Percentiles rank a stretch among this genome's conserved stretches.
Conservation (phyloP, 805 yeast genomes). For the Starmerella etchellsii region DNA sequence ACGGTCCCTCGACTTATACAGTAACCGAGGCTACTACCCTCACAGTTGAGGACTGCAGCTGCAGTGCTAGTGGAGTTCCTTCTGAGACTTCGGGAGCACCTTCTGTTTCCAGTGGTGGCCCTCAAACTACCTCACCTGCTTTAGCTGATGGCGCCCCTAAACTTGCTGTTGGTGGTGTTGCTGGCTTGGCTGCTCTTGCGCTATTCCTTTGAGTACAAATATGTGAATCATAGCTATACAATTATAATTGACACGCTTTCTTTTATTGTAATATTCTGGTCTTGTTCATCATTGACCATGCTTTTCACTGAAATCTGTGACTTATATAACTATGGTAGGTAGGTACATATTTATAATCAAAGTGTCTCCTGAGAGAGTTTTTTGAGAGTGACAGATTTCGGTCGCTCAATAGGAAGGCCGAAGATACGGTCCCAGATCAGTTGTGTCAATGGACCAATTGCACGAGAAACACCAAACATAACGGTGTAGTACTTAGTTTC, state of each 20-base stretch:
- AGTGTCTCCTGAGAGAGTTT: no score
- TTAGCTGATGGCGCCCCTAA: neutral
- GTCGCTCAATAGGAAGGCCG: slow-evolving; percentile 76
- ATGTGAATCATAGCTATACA: no score
- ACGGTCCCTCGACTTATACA: slow-evolving; percentile 18
- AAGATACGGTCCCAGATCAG: slow-evolving; percentile 72
- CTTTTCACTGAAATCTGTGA: no score
- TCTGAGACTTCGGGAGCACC: slow-evolving; percentile 51
- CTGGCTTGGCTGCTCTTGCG: neutral
- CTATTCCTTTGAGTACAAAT: neutral
- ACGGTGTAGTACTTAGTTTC: slow-evolving; percentile 78
- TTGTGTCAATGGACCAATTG: slow-evolving; percentile 76
- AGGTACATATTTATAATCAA: no score
- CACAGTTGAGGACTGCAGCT: slow-evolving; percentile 47
- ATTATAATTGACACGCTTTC: no score
- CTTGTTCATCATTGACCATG: no score
- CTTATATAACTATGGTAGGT: no score
- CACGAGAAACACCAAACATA: slow-evolving; percentile 75
- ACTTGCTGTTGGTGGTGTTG: neutral
- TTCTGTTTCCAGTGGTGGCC: neutral
- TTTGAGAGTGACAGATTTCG: slow-evolving; percentile 86
- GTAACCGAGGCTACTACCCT: slow-evolving; percentile 40
- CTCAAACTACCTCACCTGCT: neutral
- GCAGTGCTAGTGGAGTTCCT: no score
- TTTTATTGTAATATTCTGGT: no score